Evolutionary conservation across 2,329 filamentous ascomycete species (phyloP).

Genomic region (Cladosporium sp.): DNA sequence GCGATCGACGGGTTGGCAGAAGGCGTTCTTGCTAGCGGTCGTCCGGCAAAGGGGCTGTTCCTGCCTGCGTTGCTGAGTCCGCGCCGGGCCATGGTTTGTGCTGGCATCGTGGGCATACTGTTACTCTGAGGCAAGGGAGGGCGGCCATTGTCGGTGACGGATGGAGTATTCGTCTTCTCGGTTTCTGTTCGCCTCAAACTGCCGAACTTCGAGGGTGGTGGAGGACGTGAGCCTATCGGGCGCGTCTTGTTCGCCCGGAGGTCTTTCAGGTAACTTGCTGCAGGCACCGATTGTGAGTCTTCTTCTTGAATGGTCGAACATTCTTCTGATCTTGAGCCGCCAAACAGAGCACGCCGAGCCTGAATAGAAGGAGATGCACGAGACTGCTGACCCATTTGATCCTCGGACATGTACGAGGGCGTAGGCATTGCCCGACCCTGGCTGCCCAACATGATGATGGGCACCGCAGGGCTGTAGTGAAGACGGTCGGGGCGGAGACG

Average conservation of each 20-base stretch:
- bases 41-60: constrained; percentile 25
- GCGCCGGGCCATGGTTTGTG: constrained; percentile 22
- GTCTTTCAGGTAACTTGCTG: constrained; percentile 65
- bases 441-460: constrained; percentile 10
- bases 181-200: constrained; percentile 26
- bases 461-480: not conserved
- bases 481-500: constrained; percentile 6
- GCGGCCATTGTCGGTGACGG: constrained; percentile 17
- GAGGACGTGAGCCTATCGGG: constrained; percentile 65
- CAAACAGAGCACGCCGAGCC: constrained; percentile 10
- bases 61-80: constrained; percentile 15
- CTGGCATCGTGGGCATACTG: constrained; percentile 24
- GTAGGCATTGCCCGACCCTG: constrained; percentile 9
- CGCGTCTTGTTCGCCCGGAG: constrained; percentile 62
- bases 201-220: constrained; percentile 43
- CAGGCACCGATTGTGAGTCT: constrained; percentile 4
- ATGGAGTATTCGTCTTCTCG: constrained; percentile 12
- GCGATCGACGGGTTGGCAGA: not conserved
- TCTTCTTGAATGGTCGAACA: constrained; percentile 2
- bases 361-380: constrained; percentile 10
- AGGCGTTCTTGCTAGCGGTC: constrained; percentile 23
- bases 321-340: constrained; percentile 6
- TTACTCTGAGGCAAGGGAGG: constrained; percentile 29
- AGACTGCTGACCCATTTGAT: constrained; percentile 13
- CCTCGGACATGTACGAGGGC: constrained; percentile 12